Percentiles rank a stretch among this genome's conserved stretches.
Conservation (phyloP, 441 rosid species). For the Biscutella auriculata region DNA sequence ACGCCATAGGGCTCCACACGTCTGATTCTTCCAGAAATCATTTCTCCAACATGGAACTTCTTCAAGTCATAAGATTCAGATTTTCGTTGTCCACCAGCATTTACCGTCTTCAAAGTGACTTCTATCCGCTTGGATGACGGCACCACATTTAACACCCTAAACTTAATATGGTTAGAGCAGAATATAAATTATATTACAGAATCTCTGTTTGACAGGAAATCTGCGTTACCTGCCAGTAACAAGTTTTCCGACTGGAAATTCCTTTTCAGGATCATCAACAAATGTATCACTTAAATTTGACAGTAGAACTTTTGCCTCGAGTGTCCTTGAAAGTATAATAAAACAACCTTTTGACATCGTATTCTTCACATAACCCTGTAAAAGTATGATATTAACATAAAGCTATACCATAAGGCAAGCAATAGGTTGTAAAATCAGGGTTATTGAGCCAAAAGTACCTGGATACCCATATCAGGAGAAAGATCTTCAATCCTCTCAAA, state of each 20-base stretch:
- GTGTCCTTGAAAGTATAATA: constrained; percentile 66
- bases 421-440: background rate
- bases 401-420: constrained; percentile 1
- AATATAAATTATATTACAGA: constrained; percentile 2
- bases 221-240: constrained; percentile 58
- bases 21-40: constrained; percentile 57
- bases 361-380: constrained; percentile 91
- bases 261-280: constrained; percentile 57
- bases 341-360: constrained; percentile 82
- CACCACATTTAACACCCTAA: constrained; percentile 78
- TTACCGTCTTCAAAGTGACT: constrained; percentile 60
- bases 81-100: constrained; percentile 29
- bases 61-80: constrained; percentile 45
- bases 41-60: constrained; percentile 47
- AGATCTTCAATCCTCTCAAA: constrained; percentile 62
- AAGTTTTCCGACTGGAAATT: constrained; percentile 85
- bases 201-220: constrained; percentile 2
- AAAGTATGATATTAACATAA: constrained; percentile 12
- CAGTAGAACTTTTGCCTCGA: constrained; percentile 78
- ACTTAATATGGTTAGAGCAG: constrained; percentile 24
- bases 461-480: constrained; percentile 46
- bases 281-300: constrained; percentile 71
- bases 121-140: constrained; percentile 75
- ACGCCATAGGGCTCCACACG: constrained; percentile 80
- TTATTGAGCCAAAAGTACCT: constrained; percentile 33